Percentiles rank a stretch among this genome's conserved stretches.
phyloP scores from a whole-genome alignment of 805 yeast genomes.

The Middelhovenomyces tepae region DNA sequence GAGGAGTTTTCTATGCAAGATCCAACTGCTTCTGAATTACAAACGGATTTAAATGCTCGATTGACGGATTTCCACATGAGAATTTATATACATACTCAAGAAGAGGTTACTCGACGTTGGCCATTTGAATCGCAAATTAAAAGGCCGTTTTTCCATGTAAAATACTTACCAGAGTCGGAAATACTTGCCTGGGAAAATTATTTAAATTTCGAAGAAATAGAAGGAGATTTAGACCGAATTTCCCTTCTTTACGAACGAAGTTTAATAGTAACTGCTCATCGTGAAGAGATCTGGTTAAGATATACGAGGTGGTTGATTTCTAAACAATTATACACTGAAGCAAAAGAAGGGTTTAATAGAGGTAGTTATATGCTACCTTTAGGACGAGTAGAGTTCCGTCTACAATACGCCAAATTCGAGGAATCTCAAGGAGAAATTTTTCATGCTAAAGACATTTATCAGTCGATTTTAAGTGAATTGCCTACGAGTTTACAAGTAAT shows the following conservation, averaged over 20 bases:
- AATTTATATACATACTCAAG: slow-evolving; percentile 41
- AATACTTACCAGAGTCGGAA: slow-evolving; percentile 36
- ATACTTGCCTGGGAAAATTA: slow-evolving; percentile 53
- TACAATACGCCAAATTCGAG: slow-evolving; percentile 25
- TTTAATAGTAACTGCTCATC: slow-evolving; percentile 42
- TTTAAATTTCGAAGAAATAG: slow-evolving; percentile 42
- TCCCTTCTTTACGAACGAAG: slow-evolving; percentile 60
- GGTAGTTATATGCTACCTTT: slow-evolving; percentile 35
- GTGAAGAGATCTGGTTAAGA: slow-evolving; percentile 58
- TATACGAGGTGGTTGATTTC: slow-evolving; percentile 48
- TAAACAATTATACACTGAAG: slow-evolving; percentile 25
- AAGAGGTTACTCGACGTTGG: slow-evolving; percentile 55
- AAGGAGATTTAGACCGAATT: slow-evolving; percentile 25
- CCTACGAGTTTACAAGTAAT: slow-evolving; percentile 25
- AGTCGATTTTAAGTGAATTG: slow-evolving; percentile 18
- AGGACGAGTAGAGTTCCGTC: slow-evolving; percentile 20
- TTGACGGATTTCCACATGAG: slow-evolving; percentile 37
- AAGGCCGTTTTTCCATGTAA: slow-evolving; percentile 47
- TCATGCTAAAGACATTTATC: slow-evolving; percentile 22
- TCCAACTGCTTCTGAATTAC: slow-evolving; percentile 25
- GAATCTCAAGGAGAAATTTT: slow-evolving; percentile 21
- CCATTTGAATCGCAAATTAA: slow-evolving; percentile 53
- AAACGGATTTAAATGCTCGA: slow-evolving; percentile 33
- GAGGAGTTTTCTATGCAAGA: slow-evolving; percentile 17
- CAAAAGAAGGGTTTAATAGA: slow-evolving; percentile 40